Base-by-base conservation (phyloP, 352 stramenopile species). In the Pythium utonaiense region DNA sequence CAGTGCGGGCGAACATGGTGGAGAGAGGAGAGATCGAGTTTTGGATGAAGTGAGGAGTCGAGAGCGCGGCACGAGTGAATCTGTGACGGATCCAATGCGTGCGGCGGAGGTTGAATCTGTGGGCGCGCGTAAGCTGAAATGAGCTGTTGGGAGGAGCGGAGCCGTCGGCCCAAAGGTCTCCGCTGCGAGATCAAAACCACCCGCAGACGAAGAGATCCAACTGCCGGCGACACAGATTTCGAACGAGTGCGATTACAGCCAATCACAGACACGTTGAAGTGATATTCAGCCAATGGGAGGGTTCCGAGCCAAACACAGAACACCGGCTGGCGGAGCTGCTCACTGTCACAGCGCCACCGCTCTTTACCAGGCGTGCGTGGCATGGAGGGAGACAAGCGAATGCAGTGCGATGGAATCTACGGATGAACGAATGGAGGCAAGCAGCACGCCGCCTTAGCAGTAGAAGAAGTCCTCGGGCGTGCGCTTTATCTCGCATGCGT, bases 401-500 rank as follows among this genome's bases (percentile, higher is more conserved):
- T 42, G 34, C 36, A 17, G 21, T 33, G 16, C 24, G 10, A n/a
- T n/a, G n/a, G n/a, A n/a, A n/a, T n/a, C n/a, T n/a, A n/a, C n/a
- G 25, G 24, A 16, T 34, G 30, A 9, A 21, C 13, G 24, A 24
- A 27, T 42, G 49, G 51, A 53, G 30, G 59, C n/a, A n/a, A n/a
- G n/a, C n/a, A n/a, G n/a, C n/a, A n/a, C n/a, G 27, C 13, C 36
- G 25, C 28, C n/a, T 67, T 54, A 67, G 53, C 60, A 67, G 41
- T 67, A 67, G 57, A 57, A 67, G 53, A 44, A 67, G 53, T 57
- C 53, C 14, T 47, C 60, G 38, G 62, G n/a, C 24, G 47, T 19
- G 52, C 60, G 60, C 27, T 61, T 41, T 45, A 67, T 53, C 21
- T 53, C 60, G 60, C 60, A 67, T 44, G 40, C 41, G 14, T 53